Percentiles rank a stretch among this genome's conserved stretches.
Evolutionary conservation across 495 filamentous ascomycete genomes (phyloP).

Genomic region (Glutinoglossum americanum): DNA sequence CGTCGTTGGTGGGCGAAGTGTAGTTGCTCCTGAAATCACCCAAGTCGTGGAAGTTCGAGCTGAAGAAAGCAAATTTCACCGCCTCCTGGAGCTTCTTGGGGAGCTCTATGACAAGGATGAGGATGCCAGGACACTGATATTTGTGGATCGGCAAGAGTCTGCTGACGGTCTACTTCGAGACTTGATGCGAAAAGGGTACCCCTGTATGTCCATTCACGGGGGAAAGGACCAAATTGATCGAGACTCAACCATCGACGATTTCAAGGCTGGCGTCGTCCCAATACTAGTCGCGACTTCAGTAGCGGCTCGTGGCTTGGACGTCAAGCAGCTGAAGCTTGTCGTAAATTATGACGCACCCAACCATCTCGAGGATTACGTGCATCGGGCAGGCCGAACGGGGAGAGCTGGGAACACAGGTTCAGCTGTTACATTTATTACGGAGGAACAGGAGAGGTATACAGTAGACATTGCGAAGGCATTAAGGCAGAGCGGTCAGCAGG

Average conservation of each 20-base stretch:
- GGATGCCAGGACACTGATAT: slow-evolving; percentile 73
- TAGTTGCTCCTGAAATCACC: slow-evolving; percentile 85
- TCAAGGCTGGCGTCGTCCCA: slow-evolving; percentile 77
- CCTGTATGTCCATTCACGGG: slow-evolving; percentile 90
- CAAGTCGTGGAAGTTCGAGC: slow-evolving; percentile 80
- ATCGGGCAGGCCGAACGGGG: slow-evolving; percentile 84
- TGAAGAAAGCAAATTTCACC: slow-evolving; percentile 66
- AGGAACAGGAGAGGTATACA: slow-evolving; percentile 77
- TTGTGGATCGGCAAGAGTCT: slow-evolving; percentile 87
- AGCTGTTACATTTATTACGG: slow-evolving; percentile 82
- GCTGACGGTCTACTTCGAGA: slow-evolving; percentile 69
- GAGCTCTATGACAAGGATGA: slow-evolving; percentile 74
- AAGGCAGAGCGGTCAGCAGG: slow-evolving; percentile 65
- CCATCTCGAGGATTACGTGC: slow-evolving; percentile 95
- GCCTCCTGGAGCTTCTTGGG: slow-evolving; percentile 67
- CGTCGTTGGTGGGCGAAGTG: slow-evolving; percentile 71
- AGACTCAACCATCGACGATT: slow-evolving; percentile 83
- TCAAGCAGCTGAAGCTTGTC: slow-evolving; percentile 89
- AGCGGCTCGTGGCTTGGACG: slow-evolving; percentile 84
- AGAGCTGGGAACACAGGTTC: slow-evolving; percentile 88
- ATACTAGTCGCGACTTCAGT: slow-evolving; percentile 90
- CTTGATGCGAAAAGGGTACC: slow-evolving; percentile 73
- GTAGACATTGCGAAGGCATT: slow-evolving; percentile 82
- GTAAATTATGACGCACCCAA: slow-evolving; percentile 95
- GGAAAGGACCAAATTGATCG: slow-evolving; percentile 92